Conservation (phyloP, 2,329 filamentous ascomycete species). For the Dactylella cylindrospora region DNA sequence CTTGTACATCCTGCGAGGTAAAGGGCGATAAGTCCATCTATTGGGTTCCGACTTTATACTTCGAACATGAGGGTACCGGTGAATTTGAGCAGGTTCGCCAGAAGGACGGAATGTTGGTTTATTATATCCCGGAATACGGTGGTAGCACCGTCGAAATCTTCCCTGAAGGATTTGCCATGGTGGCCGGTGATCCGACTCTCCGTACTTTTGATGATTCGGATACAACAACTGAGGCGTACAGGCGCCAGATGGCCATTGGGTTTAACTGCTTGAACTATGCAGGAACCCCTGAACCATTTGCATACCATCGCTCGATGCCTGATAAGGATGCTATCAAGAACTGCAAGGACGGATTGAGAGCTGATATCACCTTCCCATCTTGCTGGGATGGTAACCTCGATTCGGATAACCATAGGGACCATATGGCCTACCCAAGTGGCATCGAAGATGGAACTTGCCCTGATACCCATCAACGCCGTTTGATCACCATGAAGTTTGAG, state of each 20-base stretch:
- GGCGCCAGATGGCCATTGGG: conserved; percentile 78
- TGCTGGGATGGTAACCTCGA: conserved; percentile 77
- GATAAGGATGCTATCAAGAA: conserved; percentile 75
- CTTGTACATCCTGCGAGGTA: conserved; percentile 80
- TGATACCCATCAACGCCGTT: conserved; percentile 64
- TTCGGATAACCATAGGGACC: conserved; percentile 59
- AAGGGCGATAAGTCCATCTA: conserved; percentile 83
- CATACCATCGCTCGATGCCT: conserved; percentile 79
- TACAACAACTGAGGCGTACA: conserved; percentile 65
- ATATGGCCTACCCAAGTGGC: conserved; percentile 76
- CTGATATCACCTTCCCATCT: conserved; percentile 84
- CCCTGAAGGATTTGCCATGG: conserved; percentile 75
- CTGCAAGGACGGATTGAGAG: conserved; percentile 76
- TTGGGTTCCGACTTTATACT: conserved; percentile 80
- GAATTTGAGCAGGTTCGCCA: conserved; percentile 69
- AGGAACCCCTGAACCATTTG: conserved; percentile 66
- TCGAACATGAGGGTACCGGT: conserved; percentile 68
- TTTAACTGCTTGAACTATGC: conserved; percentile 94
- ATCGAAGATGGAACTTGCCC: conserved; percentile 79
- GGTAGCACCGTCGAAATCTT: conserved; percentile 69
- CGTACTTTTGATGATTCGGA: conserved; percentile 70
- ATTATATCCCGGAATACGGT: conserved; percentile 58
- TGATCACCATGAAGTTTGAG: conserved; percentile 79
- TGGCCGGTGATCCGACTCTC: conserved; percentile 70
- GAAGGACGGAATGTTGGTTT: conserved; percentile 82